Conservation (phyloP, 23 red algal genomes). For the Gracilaria domingensis region DNA sequence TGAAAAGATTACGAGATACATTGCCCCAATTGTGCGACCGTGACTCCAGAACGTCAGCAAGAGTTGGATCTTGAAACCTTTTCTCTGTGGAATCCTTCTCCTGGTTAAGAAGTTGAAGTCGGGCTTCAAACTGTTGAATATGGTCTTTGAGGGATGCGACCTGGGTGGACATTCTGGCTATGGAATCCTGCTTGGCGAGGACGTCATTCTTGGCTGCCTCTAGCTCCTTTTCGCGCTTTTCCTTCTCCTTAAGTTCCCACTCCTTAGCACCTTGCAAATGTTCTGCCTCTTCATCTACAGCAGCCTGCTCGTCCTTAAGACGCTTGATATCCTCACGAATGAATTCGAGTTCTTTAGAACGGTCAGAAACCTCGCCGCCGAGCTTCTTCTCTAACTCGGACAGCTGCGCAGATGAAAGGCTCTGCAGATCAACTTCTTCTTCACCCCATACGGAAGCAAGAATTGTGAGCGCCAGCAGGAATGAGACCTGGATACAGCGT, state of each 20-base stretch:
- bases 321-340: constrained; percentile 51
- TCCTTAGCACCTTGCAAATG: constrained; percentile 72
- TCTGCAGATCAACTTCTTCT: constrained; percentile 57
- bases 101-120: constrained; percentile 62
- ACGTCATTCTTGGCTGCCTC: constrained; percentile 83
- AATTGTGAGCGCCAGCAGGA: constrained; percentile 13
- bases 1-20: constrained; percentile 72
- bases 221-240: constrained; percentile 67
- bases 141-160: constrained; percentile 73
- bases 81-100: constrained; percentile 69
- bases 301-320: constrained; percentile 58
- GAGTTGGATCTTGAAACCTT: constrained; percentile 65
- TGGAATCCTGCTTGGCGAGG: constrained; percentile 65
- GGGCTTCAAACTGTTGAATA: constrained; percentile 57
- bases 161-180: constrained; percentile 65
- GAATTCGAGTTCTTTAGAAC: constrained; percentile 29
- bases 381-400: constrained; percentile 49
- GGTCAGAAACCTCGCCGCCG: constrained; percentile 48
- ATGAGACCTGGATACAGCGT: neutral
- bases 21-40: constrained; percentile 72
- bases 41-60: constrained; percentile 75
- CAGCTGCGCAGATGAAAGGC: constrained; percentile 50
- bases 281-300: constrained; percentile 66
- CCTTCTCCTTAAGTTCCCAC: constrained; percentile 70
- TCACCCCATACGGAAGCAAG: constrained; percentile 35